These are phyloP conservation scores for Fragilariopsis cylindrus DNA, from an alignment of 108 stramenopile species.

Conservation along the genomic window DNA sequence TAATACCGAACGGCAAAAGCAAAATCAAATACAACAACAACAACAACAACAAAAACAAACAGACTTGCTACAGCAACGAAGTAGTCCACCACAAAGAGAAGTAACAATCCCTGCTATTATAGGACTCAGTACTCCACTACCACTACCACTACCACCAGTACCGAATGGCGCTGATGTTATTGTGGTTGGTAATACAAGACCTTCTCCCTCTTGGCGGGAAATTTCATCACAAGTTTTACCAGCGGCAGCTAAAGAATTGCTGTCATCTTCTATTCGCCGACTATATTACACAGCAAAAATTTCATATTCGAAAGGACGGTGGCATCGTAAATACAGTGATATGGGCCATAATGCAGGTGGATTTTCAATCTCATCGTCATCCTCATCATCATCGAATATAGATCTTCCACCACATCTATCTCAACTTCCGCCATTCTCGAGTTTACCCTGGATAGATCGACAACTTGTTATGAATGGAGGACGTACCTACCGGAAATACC, in stretches of 20 bases:
- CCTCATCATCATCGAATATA: not conserved
- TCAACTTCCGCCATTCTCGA: slow-evolving; percentile 58
- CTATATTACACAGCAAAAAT: slow-evolving; percentile 46
- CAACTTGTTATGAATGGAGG: slow-evolving; percentile 87
- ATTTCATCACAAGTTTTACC: slow-evolving; percentile 53
- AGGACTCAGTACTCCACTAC: no score
- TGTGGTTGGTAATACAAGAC: slow-evolving; percentile 25
- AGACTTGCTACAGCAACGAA: not conserved
- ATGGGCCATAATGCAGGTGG: slow-evolving; percentile 46
- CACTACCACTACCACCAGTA: no score
- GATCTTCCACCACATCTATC: slow-evolving; percentile 9
- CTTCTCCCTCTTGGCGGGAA: slow-evolving; percentile 49
- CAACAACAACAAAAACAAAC: not conserved
- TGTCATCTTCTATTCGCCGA: slow-evolving; percentile 39
- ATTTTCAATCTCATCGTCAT: slow-evolving; percentile 12
- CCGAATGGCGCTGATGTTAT: not conserved
- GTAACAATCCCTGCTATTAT: no score
- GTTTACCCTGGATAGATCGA: slow-evolving; percentile 79
- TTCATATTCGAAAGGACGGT: slow-evolving; percentile 36
- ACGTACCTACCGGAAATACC: slow-evolving; percentile 48
- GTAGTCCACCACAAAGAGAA: no score
- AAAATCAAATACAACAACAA: not conserved
- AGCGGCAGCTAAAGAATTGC: slow-evolving; percentile 48
- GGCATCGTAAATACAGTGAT: slow-evolving; percentile 56
- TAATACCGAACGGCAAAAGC: not conserved